Conservation (phyloP, 768 basidiomycete species). For the Heimioporus sp. region DNA sequence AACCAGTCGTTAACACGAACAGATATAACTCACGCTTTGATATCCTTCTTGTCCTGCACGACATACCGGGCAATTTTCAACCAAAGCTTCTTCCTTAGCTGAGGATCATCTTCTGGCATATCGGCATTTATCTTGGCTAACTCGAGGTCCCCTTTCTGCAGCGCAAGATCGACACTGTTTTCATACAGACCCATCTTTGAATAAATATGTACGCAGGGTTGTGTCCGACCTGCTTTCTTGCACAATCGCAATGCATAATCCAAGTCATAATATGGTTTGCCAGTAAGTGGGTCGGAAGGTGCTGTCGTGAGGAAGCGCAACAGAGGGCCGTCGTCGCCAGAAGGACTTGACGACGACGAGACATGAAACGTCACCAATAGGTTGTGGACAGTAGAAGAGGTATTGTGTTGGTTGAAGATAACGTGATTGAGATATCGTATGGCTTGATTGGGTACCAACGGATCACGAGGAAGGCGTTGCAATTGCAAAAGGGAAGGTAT, state of each 20-base stretch:
- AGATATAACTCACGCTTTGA: conserved; percentile 78
- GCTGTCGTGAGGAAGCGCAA: conserved; percentile 81
- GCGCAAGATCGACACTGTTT: conserved; percentile 91
- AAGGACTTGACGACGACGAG: conserved; percentile 44
- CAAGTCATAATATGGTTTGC: conserved; percentile 91
- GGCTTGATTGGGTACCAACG: conserved; percentile 77
- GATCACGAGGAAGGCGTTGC: conserved; percentile 70
- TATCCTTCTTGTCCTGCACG: conserved; percentile 96
- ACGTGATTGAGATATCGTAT: conserved; percentile 86
- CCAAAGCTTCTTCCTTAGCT: conserved; percentile 91
- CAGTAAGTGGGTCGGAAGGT: conserved; percentile 78
- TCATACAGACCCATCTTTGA: conserved; percentile 98
- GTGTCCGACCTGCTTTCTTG: conserved; percentile 75
- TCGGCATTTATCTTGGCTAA: conserved; percentile 95
- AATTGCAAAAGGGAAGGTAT: conserved; percentile 86
- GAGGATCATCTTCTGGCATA: conserved; percentile 87
- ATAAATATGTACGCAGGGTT: conserved; percentile 95
- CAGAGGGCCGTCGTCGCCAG: conserved; percentile 71
- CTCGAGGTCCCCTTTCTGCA: conserved; percentile 93
- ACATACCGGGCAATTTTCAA: conserved; percentile 98
- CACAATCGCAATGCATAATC: conserved; percentile 95
- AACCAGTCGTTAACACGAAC: neutral
- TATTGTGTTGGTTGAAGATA: conserved; percentile 77
- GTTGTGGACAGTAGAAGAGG: conserved; percentile 89
- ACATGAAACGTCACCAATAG: conserved; percentile 87